A percentile compares a stretch with the other conserved stretches of the same genome.
Conservation (phyloP, 2,329 filamentous ascomycete genomes). For the Graphiopsis chlorocephala region DNA sequence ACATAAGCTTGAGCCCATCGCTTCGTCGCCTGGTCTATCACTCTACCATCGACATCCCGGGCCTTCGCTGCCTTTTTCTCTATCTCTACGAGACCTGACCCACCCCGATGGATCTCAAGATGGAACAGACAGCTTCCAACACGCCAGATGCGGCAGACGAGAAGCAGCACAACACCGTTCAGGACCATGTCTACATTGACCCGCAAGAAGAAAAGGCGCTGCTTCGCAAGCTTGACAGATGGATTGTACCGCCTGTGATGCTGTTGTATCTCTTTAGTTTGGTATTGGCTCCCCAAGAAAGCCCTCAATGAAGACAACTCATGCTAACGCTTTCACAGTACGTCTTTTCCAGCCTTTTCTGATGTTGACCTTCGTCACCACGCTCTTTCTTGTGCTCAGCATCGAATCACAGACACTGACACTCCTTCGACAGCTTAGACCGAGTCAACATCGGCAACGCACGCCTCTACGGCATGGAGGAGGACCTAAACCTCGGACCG, state of each 20-base stretch:
- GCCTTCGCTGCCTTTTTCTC: background rate
- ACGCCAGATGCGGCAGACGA: background rate
- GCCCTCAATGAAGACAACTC: background rate
- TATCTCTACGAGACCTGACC: background rate
- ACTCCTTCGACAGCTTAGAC: background rate
- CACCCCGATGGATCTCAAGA: slow-evolving; percentile 4
- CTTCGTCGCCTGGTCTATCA: background rate
- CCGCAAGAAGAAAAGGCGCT: slow-evolving; percentile 46
- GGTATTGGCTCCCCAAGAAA: slow-evolving; percentile 49
- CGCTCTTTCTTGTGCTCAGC: background rate
- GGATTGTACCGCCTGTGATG: slow-evolving; percentile 51
- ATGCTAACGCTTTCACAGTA: background rate
- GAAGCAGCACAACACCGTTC: background rate
- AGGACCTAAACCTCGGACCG: slow-evolving; percentile 42
- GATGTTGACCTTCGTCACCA: no score
- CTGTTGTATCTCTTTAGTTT: slow-evolving; percentile 56
- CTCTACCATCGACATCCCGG: background rate
- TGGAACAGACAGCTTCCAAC: background rate
- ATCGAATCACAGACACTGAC: background rate
- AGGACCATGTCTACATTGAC: slow-evolving; percentile 36
- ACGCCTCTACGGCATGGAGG: slow-evolving; percentile 43
- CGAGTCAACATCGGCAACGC: slow-evolving; percentile 18
- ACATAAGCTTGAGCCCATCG: background rate
- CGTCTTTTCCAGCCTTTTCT: background rate
- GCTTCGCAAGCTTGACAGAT: slow-evolving; percentile 48